Base-by-base conservation (phyloP, 306 rosid genomes). In the Oemleria cerasiformis region DNA sequence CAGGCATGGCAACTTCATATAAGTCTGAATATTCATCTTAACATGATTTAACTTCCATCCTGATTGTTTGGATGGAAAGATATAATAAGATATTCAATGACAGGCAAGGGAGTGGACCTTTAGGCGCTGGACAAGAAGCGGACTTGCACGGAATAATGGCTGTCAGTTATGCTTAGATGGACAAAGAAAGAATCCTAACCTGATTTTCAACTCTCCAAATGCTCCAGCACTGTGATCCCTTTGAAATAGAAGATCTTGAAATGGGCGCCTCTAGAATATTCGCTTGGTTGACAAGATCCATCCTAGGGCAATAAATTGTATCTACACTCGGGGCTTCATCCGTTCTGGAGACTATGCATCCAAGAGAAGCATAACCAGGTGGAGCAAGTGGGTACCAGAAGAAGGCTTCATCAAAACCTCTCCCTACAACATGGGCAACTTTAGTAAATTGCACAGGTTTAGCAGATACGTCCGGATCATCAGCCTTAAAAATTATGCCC, bases 381-480 rank as follows among this genome's bases (percentile, higher is more conserved):
- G 99, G 99, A 68, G 99, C 95, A 80, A 80, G 74, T 43, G 99
- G 99, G 75, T 89, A 91, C 99, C 99, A 94, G 81, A 94, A 91
- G 88, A 86, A 89, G 73, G 83, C 84, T 85, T 91, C 99, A 59
- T 94, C 97, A 43, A 89, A 59, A 71, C 99, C 97, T 76, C 89
- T 94, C 66, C 86, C 96, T 21, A 68, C 68, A 73, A 94, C 82
- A 61, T 85, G 92, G 74, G 97, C 87, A 81, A 88, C 99, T 85
- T 83, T 94, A 61, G 97, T 94, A 82, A 89, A 94, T 75, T 94
- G 99, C 83, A 85, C 90, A 49, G 99, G 99, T 81, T 88, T 89
- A 14, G 88, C 89, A 56, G 97, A 94, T 68, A 94, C 68, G 60
- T 94, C 96, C 65, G 92, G 88, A 78, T 79, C 86, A 84, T 86